Percentiles rank a stretch among this genome's conserved stretches.
These are phyloP conservation scores for Aurinia saxatilis DNA, from an alignment of 345 rosid species.

Conservation along the genomic window DNA sequence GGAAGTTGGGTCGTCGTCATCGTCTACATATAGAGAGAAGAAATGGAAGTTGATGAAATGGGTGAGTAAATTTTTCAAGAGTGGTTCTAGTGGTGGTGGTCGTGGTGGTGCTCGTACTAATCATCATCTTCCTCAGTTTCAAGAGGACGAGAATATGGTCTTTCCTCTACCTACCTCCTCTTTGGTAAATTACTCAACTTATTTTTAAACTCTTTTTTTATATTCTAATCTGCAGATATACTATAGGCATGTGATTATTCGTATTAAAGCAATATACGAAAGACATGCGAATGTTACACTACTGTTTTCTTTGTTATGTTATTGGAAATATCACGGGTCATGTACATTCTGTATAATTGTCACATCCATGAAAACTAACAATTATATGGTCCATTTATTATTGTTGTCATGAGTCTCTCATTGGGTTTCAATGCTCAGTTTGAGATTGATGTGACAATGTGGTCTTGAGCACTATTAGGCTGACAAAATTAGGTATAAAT, in stretches of 20 bases:
- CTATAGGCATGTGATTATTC: constrained; percentile 13
- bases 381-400: neutral
- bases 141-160: constrained; percentile 79
- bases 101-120: constrained; percentile 30
- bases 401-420: neutral
- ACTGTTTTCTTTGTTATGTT: constrained; percentile 11
- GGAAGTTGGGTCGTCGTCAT: constrained; percentile 41
- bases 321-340: constrained; percentile 15
- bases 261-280: constrained; percentile 16
- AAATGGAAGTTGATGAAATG: constrained; percentile 87
- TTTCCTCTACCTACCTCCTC: constrained; percentile 57
- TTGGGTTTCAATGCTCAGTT: neutral
- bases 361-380: constrained; percentile 5
- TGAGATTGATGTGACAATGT: constrained; percentile 19
- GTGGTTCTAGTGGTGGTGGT: constrained; percentile 40
- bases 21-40: constrained; percentile 62
- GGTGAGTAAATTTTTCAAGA: constrained; percentile 80
- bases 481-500: neutral
- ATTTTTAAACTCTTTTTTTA: neutral
- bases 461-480: neutral
- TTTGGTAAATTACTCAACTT: constrained; percentile 38
- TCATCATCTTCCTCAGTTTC: constrained; percentile 48
- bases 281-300: constrained; percentile 16
- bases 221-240: neutral
- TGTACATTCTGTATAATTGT: constrained; percentile 17